Conservation (phyloP, 2,329 filamentous ascomycete genomes). For the Aureobasidium sp. region DNA sequence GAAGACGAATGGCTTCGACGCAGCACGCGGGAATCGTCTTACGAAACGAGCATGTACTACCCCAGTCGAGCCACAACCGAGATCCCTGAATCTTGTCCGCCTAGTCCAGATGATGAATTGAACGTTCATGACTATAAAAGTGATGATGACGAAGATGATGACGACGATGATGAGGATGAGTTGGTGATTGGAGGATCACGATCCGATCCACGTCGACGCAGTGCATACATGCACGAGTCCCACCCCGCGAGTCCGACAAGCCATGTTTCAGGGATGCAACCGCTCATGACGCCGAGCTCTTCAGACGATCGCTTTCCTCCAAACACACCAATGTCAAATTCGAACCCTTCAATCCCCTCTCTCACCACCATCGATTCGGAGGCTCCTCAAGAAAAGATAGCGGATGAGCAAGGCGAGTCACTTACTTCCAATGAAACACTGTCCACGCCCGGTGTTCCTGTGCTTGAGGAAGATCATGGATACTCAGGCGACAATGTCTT, state of each 20-base stretch:
- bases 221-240: not conserved
- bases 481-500: slow-evolving; percentile 32
- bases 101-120: slow-evolving; percentile 38
- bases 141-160: not conserved
- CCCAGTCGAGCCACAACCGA: slow-evolving; percentile 22
- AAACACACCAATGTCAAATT: slow-evolving; percentile 40
- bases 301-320: slow-evolving; percentile 30
- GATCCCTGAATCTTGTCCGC: slow-evolving; percentile 29
- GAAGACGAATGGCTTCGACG: slow-evolving; percentile 27
- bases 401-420: not conserved
- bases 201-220: not conserved
- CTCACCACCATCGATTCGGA: slow-evolving; percentile 38
- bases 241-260: slow-evolving; percentile 32
- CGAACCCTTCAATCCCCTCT: slow-evolving; percentile 43
- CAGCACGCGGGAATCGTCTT: slow-evolving; percentile 26
- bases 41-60: slow-evolving; percentile 21
- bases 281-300: slow-evolving; percentile 16
- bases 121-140: slow-evolving; percentile 26
- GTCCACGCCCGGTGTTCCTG: not conserved
- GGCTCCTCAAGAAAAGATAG: not conserved
- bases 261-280: slow-evolving; percentile 13
- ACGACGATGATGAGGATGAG: not conserved
- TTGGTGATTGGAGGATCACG: not conserved
- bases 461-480: slow-evolving; percentile 22
- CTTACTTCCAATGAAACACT: not conserved